Base-by-base conservation (phyloP, 2,329 filamentous ascomycete species). In the Talaromyces sp. region DNA sequence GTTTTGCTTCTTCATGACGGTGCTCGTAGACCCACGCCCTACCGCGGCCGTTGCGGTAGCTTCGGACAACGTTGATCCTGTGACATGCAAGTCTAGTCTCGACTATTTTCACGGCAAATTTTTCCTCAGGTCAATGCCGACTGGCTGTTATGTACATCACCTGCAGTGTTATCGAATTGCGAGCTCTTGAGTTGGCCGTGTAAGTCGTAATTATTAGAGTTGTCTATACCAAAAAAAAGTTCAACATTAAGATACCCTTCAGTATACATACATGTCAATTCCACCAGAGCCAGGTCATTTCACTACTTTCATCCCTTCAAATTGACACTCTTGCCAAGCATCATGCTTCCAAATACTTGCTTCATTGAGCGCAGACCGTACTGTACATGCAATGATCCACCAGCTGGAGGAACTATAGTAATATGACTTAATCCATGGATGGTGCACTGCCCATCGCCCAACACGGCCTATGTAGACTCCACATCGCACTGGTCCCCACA, bases 81-180 rank as follows among this genome's bases (percentile, higher is more conserved):
- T 39, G 36, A 39, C 17, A 20, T 39, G 10, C 17, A 10, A 19
- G 17, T 17, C 17, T 19, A 19, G 44, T 51, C 48, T 35, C 24
- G 43, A 47, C 9, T 29, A 8, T 7, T 29, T 19, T 40, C 24
- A 37, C 52, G 52, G 52, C 52, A 54, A 16, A 45, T 54, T 16
- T 14, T 19, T 17, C n/a, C 22, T 17, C 44, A 16, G 11, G 19
- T 14, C 14, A 49, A 22, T 55, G 55, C 55, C 55, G 55, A 48
- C 16, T 48, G 7, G 3, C n/a, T 24, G 13, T 41, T 47, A n/a
- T n/a, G 37, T 27, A 41, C 27, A 39, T 13, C 4, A 16, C 17
- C 14, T 46, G 32, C 19, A 30, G 43, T 30, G 35, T 19, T 14
- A 17, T 35, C 20, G 1, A 35, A 44, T 45, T 33, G n/a, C 13